Evolutionary conservation across 371 early-diverging fungal genomes (phyloP).

Genomic region (Apophysomyces ossiformis): DNA sequence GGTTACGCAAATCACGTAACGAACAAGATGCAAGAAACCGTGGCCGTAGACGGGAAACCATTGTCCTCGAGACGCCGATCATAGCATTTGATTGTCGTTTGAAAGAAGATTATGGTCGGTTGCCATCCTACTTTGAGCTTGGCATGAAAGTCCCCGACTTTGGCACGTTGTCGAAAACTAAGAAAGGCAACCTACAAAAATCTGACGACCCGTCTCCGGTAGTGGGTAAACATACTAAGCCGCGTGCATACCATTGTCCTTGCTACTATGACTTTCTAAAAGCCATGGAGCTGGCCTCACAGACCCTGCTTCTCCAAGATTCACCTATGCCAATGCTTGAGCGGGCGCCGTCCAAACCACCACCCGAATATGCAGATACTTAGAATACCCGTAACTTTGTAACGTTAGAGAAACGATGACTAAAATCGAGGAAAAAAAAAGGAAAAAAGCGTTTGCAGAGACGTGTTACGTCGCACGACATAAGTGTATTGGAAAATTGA

Average conservation of each 20-base stretch:
- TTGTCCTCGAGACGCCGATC: constrained; percentile 32
- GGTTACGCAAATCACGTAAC: constrained; percentile 28
- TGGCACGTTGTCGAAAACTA: constrained; percentile 5
- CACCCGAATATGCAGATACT: constrained; percentile 44
- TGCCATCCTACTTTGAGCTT: constrained; percentile 50
- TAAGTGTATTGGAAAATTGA: constrained; percentile 7
- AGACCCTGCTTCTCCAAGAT: constrained; percentile 30
- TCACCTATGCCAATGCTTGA: constrained; percentile 26
- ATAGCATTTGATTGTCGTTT: constrained; percentile 47
- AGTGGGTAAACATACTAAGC: constrained; percentile 13
- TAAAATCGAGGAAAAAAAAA: not conserved
- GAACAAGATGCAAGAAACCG: constrained; percentile 12
- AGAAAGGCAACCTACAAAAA: constrained; percentile 9
- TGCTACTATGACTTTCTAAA: constrained; percentile 46
- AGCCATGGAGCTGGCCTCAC: constrained; percentile 48
- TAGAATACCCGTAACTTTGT: constrained; percentile 5
- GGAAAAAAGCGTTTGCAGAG: not conserved
- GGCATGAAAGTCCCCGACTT: constrained; percentile 24
- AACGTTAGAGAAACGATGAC: constrained; percentile 4
- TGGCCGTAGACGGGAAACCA: constrained; percentile 28
- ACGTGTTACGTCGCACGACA: constrained; percentile 8
- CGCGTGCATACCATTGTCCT: constrained; percentile 34
- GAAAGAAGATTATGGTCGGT: constrained; percentile 52
- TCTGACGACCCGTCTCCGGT: constrained; percentile 3
- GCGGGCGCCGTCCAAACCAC: constrained; percentile 46